These are phyloP conservation scores for Capsicum rhomboideum DNA, from an alignment of 257 asterid species.

Conservation along the genomic window DNA sequence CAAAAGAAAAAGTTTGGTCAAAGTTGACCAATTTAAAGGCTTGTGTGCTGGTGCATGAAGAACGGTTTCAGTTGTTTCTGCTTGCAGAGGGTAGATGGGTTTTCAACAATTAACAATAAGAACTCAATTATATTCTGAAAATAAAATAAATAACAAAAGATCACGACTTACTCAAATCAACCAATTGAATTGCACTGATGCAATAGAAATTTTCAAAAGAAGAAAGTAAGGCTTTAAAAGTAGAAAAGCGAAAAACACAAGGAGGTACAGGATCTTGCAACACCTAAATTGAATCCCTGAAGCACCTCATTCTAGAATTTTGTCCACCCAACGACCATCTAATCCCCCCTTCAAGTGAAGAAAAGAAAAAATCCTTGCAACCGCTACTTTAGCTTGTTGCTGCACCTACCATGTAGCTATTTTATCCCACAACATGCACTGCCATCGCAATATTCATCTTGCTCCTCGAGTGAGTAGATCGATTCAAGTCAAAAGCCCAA, in stretches of 20 bases:
- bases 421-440: background rate
- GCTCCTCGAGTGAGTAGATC: background rate
- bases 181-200: background rate
- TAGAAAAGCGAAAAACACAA: background rate
- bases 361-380: background rate
- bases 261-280: background rate
- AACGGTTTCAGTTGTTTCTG: background rate
- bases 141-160: background rate
- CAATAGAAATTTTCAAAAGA: background rate
- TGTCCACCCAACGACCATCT: background rate
- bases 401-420: background rate
- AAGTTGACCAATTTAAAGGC: background rate
- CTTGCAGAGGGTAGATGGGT: background rate
- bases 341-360: background rate
- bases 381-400: background rate
- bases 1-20: background rate
- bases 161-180: background rate
- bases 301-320: background rate
- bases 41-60: background rate
- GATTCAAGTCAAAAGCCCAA: background rate
- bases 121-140: background rate
- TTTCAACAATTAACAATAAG: background rate
- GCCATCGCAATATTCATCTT: background rate
- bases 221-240: background rate
- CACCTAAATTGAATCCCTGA: background rate